Percentiles rank a stretch among this genome's conserved stretches.
phyloP scores from a whole-genome alignment of 176 grass and related monocot genomes.

The Triticum aestivum region DNA sequence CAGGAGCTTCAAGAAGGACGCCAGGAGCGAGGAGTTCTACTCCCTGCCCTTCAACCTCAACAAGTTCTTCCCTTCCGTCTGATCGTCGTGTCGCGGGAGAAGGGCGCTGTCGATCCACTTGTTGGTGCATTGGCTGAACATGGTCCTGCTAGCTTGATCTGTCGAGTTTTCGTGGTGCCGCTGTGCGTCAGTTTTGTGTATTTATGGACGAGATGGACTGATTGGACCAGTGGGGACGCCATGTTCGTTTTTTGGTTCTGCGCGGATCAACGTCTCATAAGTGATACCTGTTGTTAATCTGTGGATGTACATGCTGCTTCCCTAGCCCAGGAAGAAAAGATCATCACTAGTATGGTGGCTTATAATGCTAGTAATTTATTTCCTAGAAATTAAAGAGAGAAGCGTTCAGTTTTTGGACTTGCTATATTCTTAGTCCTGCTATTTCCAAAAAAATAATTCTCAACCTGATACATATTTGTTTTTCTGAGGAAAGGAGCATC shows the following conservation, averaged over 20 bases:
- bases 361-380: slow-evolving; percentile 17
- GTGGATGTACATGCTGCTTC: neutral
- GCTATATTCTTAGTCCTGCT: too few relatives aligned
- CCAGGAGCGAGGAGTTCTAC: slow-evolving; percentile 87
- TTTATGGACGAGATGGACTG: slow-evolving; percentile 6
- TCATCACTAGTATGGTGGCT: neutral
- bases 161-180: neutral
- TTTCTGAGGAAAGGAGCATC: too few relatives aligned
- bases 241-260: neutral
- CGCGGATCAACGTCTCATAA: neutral
- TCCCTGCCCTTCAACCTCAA: slow-evolving; percentile 77
- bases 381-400: neutral
- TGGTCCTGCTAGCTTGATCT: slow-evolving; percentile 17
- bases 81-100: neutral
- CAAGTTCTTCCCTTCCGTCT: slow-evolving; percentile 74
- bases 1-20: slow-evolving; percentile 66
- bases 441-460: too few relatives aligned
- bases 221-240: slow-evolving; percentile 3
- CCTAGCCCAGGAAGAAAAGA: neutral
- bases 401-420: too few relatives aligned
- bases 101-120: neutral
- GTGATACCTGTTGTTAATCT: neutral
- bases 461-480: too few relatives aligned
- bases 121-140: slow-evolving; percentile 7
- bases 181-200: slow-evolving; percentile 41